Base-by-base conservation (phyloP, 2,329 filamentous ascomycete genomes). In the Colletotrichum gigasporum region DNA sequence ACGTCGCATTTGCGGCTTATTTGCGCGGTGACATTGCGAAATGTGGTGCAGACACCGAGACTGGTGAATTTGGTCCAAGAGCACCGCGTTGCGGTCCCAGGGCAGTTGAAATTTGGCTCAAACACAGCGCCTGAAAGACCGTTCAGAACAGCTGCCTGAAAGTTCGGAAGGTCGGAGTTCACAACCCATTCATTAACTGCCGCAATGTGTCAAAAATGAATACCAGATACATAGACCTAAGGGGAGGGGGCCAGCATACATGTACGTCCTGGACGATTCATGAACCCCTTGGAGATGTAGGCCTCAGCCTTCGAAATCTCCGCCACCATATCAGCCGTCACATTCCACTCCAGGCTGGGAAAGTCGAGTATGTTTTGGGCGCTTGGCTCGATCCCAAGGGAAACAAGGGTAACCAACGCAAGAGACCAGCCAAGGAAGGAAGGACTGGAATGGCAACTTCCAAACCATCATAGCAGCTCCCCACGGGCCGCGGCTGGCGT, bases 401-500 rank as follows among this genome's bases (percentile, higher is more conserved):
- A 58, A 12, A 66, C 35, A 5, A 69, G 26, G 2, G 65, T 68
- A 3, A 68, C 51, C 8, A 69, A 5, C 5, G 65, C 63, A 5
- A 70, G 30, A 11, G 45, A 34, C 41, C 39, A 55, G 8, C 26
- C 66, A 10, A 60, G 34, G 1, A 58, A n/a, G n/a, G n/a, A n/a
- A 26, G 1, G 61, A 56, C 14, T 34, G 20, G n/a, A 37, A 12
- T 37, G 47, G 48, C 16, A 57, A 41, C 2, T 28, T 54, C 37
- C 61, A 34, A 3, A 65, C 18, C 12, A 69, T 20, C 2, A 52
- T 2, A 3, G 62, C 53, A 2, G 69, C 68, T 5, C 71, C 72
- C 68, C 71, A 73, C 1, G 67, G 70, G 0, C 72, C 75, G 8
- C 73, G 67, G 26, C 71, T 72, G 0, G 74, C 72, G 9, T 69